Percentiles rank a stretch among this genome's conserved stretches.
Evolutionary conservation across 1,284 basidiomycete species (phyloP).

Genomic region (Moesziomyces aphidis): DNA sequence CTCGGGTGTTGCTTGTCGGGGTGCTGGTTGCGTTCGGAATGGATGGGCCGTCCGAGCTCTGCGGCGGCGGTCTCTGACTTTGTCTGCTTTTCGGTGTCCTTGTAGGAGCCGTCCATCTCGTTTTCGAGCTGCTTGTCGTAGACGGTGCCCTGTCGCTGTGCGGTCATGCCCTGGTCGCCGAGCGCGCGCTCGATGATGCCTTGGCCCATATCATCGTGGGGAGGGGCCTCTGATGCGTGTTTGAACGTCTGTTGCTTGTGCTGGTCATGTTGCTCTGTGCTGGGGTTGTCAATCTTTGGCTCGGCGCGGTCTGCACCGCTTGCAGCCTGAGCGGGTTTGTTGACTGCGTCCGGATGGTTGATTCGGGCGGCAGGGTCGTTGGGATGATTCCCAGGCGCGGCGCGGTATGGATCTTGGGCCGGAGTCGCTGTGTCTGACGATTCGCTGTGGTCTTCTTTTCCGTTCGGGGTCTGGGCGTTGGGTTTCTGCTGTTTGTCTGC

Average conservation of each 20-base stretch:
- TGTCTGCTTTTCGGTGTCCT: slow-evolving; percentile 22
- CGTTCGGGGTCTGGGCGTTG: background rate
- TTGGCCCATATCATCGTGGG: slow-evolving; percentile 37
- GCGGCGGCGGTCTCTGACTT: slow-evolving; percentile 30
- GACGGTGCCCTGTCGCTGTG: slow-evolving; percentile 36
- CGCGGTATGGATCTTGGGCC: slow-evolving; percentile 19
- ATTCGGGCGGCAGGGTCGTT: slow-evolving; percentile 42
- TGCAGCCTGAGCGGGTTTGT: background rate
- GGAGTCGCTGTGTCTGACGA: background rate
- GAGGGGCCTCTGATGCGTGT: slow-evolving; percentile 3
- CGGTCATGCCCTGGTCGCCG: slow-evolving; percentile 39
- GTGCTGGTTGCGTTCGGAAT: slow-evolving; percentile 31
- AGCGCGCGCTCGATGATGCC: slow-evolving; percentile 43
- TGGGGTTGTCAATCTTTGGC: slow-evolving; percentile 1
- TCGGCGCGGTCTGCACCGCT: background rate
- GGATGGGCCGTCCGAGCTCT: slow-evolving; percentile 33
- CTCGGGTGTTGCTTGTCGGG: slow-evolving; percentile 8
- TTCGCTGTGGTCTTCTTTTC: background rate
- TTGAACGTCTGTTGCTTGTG: slow-evolving; percentile 1
- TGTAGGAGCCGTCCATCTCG: slow-evolving; percentile 41
- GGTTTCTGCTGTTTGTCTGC: background rate
- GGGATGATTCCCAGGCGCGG: slow-evolving; percentile 49
- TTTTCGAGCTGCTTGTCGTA: slow-evolving; percentile 41
- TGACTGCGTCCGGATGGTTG: slow-evolving; percentile 43
- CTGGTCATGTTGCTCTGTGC: background rate